Conservation (phyloP, 2,329 filamentous ascomycete species). For the Calonectria crousiana region DNA sequence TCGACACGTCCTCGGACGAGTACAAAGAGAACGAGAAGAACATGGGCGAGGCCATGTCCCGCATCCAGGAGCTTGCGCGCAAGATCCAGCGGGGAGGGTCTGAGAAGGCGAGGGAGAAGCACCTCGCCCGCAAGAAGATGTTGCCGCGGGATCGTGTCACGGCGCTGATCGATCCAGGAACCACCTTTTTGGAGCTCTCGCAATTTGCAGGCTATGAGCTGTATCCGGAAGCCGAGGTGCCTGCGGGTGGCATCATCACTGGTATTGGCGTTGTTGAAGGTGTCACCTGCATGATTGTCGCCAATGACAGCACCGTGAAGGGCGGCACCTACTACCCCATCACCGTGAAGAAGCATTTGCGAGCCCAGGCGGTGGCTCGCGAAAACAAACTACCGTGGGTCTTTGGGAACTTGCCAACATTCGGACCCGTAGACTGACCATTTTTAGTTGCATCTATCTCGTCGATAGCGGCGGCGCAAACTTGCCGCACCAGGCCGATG, state of each 20-base stretch:
- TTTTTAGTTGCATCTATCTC: conserved; percentile 84
- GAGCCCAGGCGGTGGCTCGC: conserved; percentile 89
- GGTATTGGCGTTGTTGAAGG: conserved; percentile 92
- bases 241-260: conserved; percentile 91
- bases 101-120: conserved; percentile 87
- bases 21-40: conserved; percentile 84
- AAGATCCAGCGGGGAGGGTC: conserved; percentile 82
- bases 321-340: conserved; percentile 97
- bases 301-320: conserved; percentile 97
- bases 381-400: conserved; percentile 82
- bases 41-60: conserved; percentile 79
- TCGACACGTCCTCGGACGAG: conserved; percentile 82
- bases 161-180: conserved; percentile 88
- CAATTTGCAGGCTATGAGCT: conserved; percentile 89
- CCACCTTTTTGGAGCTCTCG: conserved; percentile 92
- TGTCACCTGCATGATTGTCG: conserved; percentile 91
- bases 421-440: conserved; percentile 5
- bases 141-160: conserved; percentile 90
- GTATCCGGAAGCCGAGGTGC: conserved; percentile 88
- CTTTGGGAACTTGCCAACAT: not conserved
- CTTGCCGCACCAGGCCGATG: conserved; percentile 92
- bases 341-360: conserved; percentile 96
- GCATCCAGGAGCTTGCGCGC: conserved; percentile 77
- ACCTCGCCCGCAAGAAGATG: conserved; percentile 92
- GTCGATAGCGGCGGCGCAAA: conserved; percentile 97